Conservation (phyloP, 2,329 filamentous ascomycete genomes). For the Colletotrichum incanum region DNA sequence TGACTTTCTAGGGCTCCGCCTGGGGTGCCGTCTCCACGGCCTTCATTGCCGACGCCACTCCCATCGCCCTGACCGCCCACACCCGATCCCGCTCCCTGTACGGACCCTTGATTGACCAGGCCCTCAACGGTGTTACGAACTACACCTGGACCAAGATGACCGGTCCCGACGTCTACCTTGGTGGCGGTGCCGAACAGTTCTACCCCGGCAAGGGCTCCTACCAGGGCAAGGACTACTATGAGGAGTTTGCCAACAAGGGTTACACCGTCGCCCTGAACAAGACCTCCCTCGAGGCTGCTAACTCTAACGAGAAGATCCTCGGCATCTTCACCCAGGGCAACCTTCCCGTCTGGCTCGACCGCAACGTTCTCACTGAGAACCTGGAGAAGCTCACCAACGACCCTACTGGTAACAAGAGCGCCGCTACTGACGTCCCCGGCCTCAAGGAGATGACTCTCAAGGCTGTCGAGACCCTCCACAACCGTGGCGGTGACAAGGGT, state of each 20-base stretch:
- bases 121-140: conserved; percentile 82
- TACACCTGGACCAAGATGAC: conserved; percentile 84
- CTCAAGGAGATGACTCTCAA: conserved; percentile 93
- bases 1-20: conserved; percentile 60
- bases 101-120: conserved; percentile 81
- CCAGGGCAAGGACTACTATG: conserved; percentile 84
- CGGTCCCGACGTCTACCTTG: conserved; percentile 87
- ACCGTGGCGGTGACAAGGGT: conserved; percentile 76
- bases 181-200: conserved; percentile 88
- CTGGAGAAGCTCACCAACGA: conserved; percentile 77
- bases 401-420: conserved; percentile 74
- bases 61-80: conserved; percentile 81
- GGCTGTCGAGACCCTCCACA: conserved; percentile 84
- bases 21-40: conserved; percentile 85
- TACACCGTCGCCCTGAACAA: conserved; percentile 84
- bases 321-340: conserved; percentile 84
- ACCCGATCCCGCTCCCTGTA: conserved; percentile 80
- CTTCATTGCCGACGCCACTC: conserved; percentile 85
- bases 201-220: conserved; percentile 76
- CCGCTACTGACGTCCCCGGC: conserved; percentile 83
- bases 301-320: conserved; percentile 75
- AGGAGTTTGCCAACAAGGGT: conserved; percentile 79
- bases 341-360: conserved; percentile 89
- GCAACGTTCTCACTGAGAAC: conserved; percentile 84
- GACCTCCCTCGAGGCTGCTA: conserved; percentile 74